Evolutionary conservation across 2,329 filamentous ascomycete genomes (phyloP), one percentile per base, ranked within the genome.

Genomic region (Exophiala oligosperma): DNA sequence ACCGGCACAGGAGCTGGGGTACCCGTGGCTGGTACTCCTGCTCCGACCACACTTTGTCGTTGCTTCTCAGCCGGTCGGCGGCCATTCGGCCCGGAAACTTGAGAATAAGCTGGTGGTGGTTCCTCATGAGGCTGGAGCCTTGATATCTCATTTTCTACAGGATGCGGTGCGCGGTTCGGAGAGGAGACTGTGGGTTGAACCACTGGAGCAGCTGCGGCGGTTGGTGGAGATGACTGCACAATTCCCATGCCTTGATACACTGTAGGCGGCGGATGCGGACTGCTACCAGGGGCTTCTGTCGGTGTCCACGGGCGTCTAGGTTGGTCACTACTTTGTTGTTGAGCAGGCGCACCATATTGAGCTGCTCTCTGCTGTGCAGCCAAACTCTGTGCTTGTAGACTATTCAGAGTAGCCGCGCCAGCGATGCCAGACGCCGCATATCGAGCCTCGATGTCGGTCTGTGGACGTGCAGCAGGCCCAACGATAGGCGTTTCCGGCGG

Each of bases 101-200:
- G 94, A 8, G 91, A 94, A 73, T 99, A 99, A 4, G 94, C 93
- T n/a, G 94, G 94, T 21, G 94, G 94, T 23, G 91, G 89, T 49
- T 68, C 66, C 4, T 68, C 66, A 29, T 87, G 83, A 66, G 91
- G 81, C 65, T 91, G 86, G 82, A 96, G 82, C 17, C 91, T 86
- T 66, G 91, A 86, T 71, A 96, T 89, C 66, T 96, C 92, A 67
- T 92, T 88, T 69, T 95, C 90, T 37, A 96, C 74, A n/a, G 90
- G 84, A 75, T 84, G 91, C 59, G 84, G 80, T 65, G 87, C 84
- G 48, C 70, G 68, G 7, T 52, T 51, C 49, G 61, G 62, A 41
- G 65, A 62, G 38, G 57, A 56, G 32, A 63, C 43, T 68, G 65
- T 69, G 54, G 72, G 61, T 53, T 67, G 41, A 71, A 72, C 6